Evolutionary conservation across 495 filamentous ascomycete genomes (phyloP).

Genomic region (Lasiosphaeria ovina): DNA sequence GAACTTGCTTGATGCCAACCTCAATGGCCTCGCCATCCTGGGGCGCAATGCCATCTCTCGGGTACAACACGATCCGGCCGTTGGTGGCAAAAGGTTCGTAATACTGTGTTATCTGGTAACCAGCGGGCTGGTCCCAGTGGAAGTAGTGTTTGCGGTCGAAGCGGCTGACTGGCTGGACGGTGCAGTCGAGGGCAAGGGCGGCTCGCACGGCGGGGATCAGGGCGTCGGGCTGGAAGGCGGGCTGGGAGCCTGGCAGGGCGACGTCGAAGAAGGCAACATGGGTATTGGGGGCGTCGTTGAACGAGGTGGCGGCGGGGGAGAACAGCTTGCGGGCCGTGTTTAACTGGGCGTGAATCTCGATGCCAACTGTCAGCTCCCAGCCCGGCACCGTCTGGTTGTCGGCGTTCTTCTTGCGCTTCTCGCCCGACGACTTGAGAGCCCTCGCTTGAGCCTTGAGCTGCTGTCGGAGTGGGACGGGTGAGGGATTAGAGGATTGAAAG

Average conservation of each 20-base stretch:
- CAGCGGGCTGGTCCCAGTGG: conserved; percentile 93
- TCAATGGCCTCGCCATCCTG: conserved; percentile 63
- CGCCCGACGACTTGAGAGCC: conserved; percentile 38
- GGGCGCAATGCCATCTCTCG: conserved; percentile 75
- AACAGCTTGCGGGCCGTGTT: conserved; percentile 86
- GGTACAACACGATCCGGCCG: conserved; percentile 66
- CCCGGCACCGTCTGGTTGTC: conserved; percentile 53
- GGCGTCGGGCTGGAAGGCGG: conserved; percentile 77
- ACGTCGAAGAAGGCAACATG: conserved; percentile 87
- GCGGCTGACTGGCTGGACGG: conserved; percentile 67
- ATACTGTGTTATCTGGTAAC: conserved; percentile 98
- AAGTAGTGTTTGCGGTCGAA: conserved; percentile 99
- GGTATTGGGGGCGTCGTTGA: conserved; percentile 70
- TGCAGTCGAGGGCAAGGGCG: conserved; percentile 78
- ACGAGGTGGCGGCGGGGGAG: conserved; percentile 66
- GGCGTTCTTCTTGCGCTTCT: conserved; percentile 42
- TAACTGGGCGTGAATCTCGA: conserved; percentile 96
- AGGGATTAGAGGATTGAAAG: neutral
- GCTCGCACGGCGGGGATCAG: conserved; percentile 87
- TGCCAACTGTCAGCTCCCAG: conserved; percentile 91
- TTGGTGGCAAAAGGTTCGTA: conserved; percentile 81
- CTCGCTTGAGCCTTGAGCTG: conserved; percentile 73
- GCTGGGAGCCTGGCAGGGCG: conserved; percentile 85
- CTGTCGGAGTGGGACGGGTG: conserved; percentile 58
- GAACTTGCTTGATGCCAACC: conserved; percentile 86